phyloP scores from a whole-genome alignment of 2,329 filamentous ascomycete genomes.

The Diaporthe ampelina region DNA sequence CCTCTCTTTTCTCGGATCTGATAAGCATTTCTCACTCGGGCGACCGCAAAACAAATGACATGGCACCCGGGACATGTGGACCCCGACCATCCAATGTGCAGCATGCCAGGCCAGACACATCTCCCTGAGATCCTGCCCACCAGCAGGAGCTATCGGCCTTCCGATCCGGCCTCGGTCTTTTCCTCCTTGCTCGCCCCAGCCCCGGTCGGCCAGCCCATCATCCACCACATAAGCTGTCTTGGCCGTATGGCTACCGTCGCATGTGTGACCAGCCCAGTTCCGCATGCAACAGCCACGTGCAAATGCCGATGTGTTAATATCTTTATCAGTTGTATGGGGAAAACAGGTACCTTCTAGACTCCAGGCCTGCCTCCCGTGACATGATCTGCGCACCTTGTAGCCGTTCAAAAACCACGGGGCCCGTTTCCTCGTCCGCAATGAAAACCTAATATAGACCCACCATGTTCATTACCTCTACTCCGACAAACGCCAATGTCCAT shows the following conservation, averaged over 20 bases:
- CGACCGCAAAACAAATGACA: background rate
- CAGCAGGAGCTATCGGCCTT: background rate
- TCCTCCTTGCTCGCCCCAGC: background rate
- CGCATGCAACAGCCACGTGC: background rate
- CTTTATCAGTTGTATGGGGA: background rate
- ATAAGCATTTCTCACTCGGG: conserved; percentile 32
- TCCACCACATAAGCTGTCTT: too few relatives aligned
- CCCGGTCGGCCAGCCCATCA: background rate
- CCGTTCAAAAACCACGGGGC: background rate
- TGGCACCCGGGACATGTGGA: background rate
- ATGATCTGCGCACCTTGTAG: background rate
- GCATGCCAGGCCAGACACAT: background rate
- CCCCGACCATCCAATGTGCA: background rate
- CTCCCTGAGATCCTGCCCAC: background rate
- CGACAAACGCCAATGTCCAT: conserved; percentile 16
- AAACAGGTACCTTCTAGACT: background rate
- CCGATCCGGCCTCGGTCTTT: conserved; percentile 29
- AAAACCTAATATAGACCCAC: background rate
- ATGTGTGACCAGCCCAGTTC: background rate
- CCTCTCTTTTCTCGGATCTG: conserved; percentile 40
- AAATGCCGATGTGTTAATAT: background rate
- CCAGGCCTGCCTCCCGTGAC: conserved; percentile 1
- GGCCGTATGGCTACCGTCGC: conserved; percentile 11
- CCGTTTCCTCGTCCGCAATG: background rate
- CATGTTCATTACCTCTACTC: background rate